Base-by-base conservation (phyloP, 2,329 filamentous ascomycete genomes). In the Arthrobotrys entomopaga region DNA sequence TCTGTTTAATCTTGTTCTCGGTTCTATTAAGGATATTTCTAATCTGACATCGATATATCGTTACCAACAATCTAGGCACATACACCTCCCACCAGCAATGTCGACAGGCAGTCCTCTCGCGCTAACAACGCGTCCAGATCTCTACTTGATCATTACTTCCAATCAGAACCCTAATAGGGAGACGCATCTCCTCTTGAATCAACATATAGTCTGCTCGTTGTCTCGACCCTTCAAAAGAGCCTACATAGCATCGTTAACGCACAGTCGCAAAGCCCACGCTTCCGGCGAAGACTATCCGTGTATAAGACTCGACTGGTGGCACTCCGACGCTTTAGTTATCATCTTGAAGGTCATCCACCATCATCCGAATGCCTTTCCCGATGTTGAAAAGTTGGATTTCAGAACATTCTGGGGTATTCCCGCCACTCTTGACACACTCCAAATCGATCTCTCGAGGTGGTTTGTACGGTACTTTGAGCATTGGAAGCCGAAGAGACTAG, bases 261-360 rank as follows among this genome's bases (percentile, higher is more conserved):
- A 67, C 46, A 49, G 40, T 10, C 54, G 56, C 13, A 34, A 61
- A 8, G 10, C 15, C 22, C 15, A 6, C 19, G 42, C 19, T 13
- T 15, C 15, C 2, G 58, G 46, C 13, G 29, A 38, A 19, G 42
- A 46, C 4, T 48, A 60, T 15, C 10, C 34, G 11, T 67, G 54
- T 42, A 59, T 67, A 19, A 67, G 38, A 20, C 19, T 59, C 6
- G 43, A 60, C 15, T 67, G 64, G 64, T 60, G 53, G 53, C 54
- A 59, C 16, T 48, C 43, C 7, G 53, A 67, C 2, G n/a, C 64
- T 15, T 22, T 67, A 15, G n/a, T 67, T 19, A 52, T 60, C 16
- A 59, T 67, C 13, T 29, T 67, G 3, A 59, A 60, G 19, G 54
- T 60, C 43, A 38, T 67, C 11, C 64, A 67, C 13, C 54, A 67